Evolutionary conservation across 2,329 filamentous ascomycete genomes (phyloP).

Genomic region (Apiospora koreana): DNA sequence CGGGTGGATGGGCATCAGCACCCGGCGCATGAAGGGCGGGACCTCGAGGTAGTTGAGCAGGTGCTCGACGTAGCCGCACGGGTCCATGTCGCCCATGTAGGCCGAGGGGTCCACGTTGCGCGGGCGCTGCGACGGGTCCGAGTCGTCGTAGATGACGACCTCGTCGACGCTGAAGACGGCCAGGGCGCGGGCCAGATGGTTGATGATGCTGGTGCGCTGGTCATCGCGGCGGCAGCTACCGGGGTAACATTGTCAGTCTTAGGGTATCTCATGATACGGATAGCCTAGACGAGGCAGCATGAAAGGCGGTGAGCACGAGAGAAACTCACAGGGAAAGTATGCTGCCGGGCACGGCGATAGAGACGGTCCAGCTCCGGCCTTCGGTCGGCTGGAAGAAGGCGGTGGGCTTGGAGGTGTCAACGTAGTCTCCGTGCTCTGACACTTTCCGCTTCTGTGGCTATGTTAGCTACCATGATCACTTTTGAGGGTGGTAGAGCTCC

Average conservation of each 20-base stretch:
- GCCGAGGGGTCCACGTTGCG: slow-evolving; percentile 50
- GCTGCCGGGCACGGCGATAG: slow-evolving; percentile 76
- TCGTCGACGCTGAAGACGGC: slow-evolving; percentile 86
- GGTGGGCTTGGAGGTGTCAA: slow-evolving; percentile 66
- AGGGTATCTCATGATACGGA: too few species aligned
- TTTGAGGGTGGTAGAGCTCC: neutral
- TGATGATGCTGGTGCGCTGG: slow-evolving; percentile 71
- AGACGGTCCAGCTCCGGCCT: slow-evolving; percentile 72
- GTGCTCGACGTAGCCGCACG: slow-evolving; percentile 78
- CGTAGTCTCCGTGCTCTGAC: slow-evolving; percentile 39
- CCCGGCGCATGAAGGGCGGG: slow-evolving; percentile 76
- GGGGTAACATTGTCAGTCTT: slow-evolving; percentile 10
- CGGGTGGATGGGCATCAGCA: slow-evolving; percentile 75
- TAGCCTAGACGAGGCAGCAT: too few species aligned
- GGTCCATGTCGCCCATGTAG: slow-evolving; percentile 72
- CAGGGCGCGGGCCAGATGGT: slow-evolving; percentile 76
- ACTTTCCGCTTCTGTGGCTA: slow-evolving; percentile 51
- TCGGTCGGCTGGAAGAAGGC: slow-evolving; percentile 65
- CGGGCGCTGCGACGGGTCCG: slow-evolving; percentile 46
- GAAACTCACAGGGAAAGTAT: slow-evolving; percentile 68
- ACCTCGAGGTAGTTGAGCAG: slow-evolving; percentile 81
- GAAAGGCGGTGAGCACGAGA: neutral
- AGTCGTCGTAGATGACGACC: slow-evolving; percentile 79
- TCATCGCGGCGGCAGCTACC: slow-evolving; percentile 70
- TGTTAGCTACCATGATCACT: neutral